Base-by-base conservation (phyloP, 164 flowering plant species). In the Santalum album region DNA sequence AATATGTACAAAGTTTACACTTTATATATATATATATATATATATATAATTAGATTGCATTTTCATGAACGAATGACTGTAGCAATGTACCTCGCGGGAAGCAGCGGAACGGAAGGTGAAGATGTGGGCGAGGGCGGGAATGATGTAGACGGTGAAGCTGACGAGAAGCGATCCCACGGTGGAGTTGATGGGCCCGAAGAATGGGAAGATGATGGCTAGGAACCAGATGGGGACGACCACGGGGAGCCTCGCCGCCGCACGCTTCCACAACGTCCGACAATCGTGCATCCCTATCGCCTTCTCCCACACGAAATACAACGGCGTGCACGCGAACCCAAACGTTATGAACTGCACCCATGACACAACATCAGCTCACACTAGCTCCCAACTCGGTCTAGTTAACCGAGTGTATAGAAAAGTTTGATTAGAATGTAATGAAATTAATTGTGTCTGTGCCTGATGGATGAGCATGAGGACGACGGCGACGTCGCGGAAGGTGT, bases 221-320 rank as follows among this genome's bases (percentile, higher is more conserved):
- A 91, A 91, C 98, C 98, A 91, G 7, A 91, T 88, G 24, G 98
- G 98, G 36, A 91, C 60, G 32, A 91, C 98, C 66, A 91, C 98
- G n/a, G 98, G 98, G 67, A 91, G 55, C 59, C 98, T 73, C 7
- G 90, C 90, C 16, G 85, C 79, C 3, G 98, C 98, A 7, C 98
- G 68, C 72, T 83, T 86, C 78, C 90, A 91, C 53, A 88, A 18
- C 72, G 96, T 88, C 75, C 86, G 84, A 74, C 88, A 80, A 42
- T 88, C 92, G 57, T 91, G 98, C 83, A 91, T 75, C 52, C 98
- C 98, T 23, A 91, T 84, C n/a, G 78, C 81, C 65, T 91, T 91
- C 72, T 91, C 98, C 98, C 98, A 91, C 62, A 91, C 98, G 53
- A 91, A 91, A 53, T 91, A 91, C 54, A 91, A 52, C 0, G 98